A percentile compares a stretch with the other conserved stretches of the same genome.
These are phyloP conservation scores for Aspergillus indologenus DNA, from an alignment of 495 filamentous ascomycete genomes.

Conservation along the genomic window DNA sequence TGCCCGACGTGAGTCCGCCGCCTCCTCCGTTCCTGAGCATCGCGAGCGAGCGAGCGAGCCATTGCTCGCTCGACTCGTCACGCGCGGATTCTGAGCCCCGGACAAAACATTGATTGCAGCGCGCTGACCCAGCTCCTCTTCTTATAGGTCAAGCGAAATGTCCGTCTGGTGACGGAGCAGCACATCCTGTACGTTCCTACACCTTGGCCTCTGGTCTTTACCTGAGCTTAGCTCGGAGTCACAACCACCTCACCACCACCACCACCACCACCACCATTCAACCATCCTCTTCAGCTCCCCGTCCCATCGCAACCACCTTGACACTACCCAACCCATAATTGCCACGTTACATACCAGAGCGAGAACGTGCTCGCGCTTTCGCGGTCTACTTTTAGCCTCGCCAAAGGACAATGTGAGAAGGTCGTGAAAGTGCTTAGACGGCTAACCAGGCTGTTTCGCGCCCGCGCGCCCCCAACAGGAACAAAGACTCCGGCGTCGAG, in stretches of 20 bases:
- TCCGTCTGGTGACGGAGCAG: constrained; percentile 92
- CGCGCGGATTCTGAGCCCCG: not conserved
- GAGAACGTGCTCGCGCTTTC: not conserved
- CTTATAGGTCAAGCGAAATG: constrained; percentile 71
- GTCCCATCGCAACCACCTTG: not conserved
- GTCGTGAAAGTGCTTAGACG: not conserved
- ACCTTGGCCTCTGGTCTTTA: not conserved
- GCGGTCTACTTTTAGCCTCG: not conserved
- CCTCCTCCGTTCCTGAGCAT: not conserved
- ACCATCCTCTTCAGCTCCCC: not conserved
- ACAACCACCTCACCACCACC: too few species aligned
- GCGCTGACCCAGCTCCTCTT: constrained; percentile 9
- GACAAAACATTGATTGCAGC: constrained; percentile 15
- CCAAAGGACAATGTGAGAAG: too few species aligned
- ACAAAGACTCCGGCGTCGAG: constrained; percentile 70
- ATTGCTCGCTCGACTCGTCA: not conserved
- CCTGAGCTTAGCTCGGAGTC: not conserved
- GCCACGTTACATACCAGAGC: not conserved
- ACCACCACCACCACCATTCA: not conserved
- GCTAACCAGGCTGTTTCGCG: constrained; percentile 17
- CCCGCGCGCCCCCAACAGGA: constrained; percentile 29
- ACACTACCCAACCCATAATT: not conserved
- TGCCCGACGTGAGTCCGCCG: constrained; percentile 45
- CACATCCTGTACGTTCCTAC: constrained; percentile 68
- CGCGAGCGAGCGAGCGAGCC: constrained; percentile 3